Base-by-base conservation (phyloP, 1,139 yeast species). In the Pichia sp. region DNA sequence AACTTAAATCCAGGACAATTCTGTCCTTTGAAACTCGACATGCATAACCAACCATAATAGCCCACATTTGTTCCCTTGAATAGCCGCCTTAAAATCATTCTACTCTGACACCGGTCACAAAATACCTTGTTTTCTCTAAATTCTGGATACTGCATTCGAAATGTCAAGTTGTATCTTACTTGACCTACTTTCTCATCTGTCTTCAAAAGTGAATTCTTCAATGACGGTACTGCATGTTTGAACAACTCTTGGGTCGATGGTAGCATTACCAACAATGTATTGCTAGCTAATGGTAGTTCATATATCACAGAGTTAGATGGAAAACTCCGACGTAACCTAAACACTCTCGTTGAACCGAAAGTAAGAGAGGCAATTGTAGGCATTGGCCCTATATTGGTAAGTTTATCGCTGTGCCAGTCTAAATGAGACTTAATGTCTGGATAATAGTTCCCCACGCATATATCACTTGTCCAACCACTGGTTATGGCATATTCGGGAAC, bases 221-320 rank as follows among this genome's bases (percentile, higher is more conserved):
- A 58, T 60, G 63, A 66, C 32, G 66, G 69, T 18, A 76, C 64
- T 40, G 73, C 60, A 50, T 81, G 88, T 47, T 75, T 79, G 53
- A 60, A 82, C 32, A 71, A 71, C 46, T 82, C 93, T 52, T 82
- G 93, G 44, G 83, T 76, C 1, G 85, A 85, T 1, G 85, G 81
- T 44, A 77, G 76, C 93, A 82, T 81, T 5, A 82, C 56, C 3
- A 81, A 49, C 36, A 82, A 53, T 10, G 82, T 66, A 48, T 81
- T 81, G 52, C 81, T 84, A 0, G 83, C 80, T 3, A 78, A 50
- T 18, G 73, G 77, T 3, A 80, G 61, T 13, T 80, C 69, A 42
- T 64, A 63, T 12, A 69, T 66, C 0, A 52, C 52, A 15, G 42
- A 42, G 35, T 39, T 52, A 31, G 48, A 41, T 37, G 47, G 49